Evolutionary conservation across 768 basidiomycete species (phyloP), one percentile per base, ranked within the genome.

Genomic region (Macrolepiota dolichaula): DNA sequence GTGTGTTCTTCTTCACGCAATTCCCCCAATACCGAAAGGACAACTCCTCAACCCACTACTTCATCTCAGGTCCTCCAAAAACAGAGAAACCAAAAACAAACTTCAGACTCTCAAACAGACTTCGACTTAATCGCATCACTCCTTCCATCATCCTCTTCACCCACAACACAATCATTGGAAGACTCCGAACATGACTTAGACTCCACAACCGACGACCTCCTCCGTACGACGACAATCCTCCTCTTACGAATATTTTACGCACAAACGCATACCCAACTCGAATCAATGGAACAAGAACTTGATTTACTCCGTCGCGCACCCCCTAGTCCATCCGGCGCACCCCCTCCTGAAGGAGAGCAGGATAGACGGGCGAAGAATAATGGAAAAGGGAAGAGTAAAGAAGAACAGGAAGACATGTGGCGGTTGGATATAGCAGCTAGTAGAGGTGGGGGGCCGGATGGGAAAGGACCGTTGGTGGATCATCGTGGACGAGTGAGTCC

Each of bases 181-280:
- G 29, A 32, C 29, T 32, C 29, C 29, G 29, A 32, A 32, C 29
- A 3, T 7, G 80, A 83, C 25, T 74, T 79, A 6, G 84, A 89
- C 55, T 77, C 79, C 12, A 84, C 86, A 51, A 80, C 77, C 4
- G 91, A 91, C 55, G 86, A 88, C 50, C 69, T 83, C 57, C 74
- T 88, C 35, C 86, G 94, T 56, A 84, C 89, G 66, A 77, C 87
- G 17, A 81, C 81, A 4, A 68, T 94, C 15, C 76, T 91, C n/a
- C 76, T 94, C 29, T 79, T 95, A 15, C 85, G 88, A 27, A 80
- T 95, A 17, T 79, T 83, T 42, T 91, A 91, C 68, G 82, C 84
- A 0, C 87, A 90, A 66, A 83, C 91, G 1, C 79, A 85, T 17
- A 73, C 84, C 3, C 87, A 91, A 55, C 76, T 91, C 17, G 81